Conservation (phyloP, 345 rosid genomes). For the Lepidium didymum region DNA sequence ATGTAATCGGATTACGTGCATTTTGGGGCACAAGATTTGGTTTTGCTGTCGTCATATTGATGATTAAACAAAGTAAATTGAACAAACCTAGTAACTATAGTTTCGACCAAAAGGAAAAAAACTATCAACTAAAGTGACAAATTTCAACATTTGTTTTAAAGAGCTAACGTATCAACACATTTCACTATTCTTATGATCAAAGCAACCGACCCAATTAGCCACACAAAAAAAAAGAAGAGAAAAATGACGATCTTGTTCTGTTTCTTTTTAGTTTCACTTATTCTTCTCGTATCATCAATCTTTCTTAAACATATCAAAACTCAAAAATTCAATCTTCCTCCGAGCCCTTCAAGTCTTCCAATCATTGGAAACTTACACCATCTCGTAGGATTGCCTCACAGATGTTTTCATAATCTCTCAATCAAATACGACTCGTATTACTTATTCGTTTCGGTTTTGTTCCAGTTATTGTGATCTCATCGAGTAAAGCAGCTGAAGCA, state of each 20-base stretch:
- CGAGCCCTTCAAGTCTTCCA: conserved; percentile 43
- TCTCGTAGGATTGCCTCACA: conserved; percentile 20
- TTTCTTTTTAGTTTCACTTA: conserved; percentile 4
- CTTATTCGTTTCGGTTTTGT: conserved; percentile 30
- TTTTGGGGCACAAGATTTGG: background rate
- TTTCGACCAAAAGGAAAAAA: background rate
- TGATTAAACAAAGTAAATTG: background rate
- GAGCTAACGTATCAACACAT: background rate
- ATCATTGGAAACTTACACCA: conserved; percentile 50
- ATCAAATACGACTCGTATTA: conserved; percentile 37
- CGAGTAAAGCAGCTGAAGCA: conserved; percentile 36
- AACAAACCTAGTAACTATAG: background rate
- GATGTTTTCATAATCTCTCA: conserved; percentile 38
- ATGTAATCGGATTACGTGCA: background rate
- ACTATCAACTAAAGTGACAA: background rate
- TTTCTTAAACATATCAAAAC: background rate
- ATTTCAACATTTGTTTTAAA: background rate
- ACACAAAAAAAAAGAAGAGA: background rate
- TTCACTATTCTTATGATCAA: background rate
- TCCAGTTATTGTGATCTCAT: conserved; percentile 35
- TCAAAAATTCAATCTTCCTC: conserved; percentile 29
- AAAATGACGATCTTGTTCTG: conserved; percentile 21
- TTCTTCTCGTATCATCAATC: background rate
- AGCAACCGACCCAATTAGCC: background rate
- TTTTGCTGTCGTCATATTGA: background rate